Base-by-base conservation (phyloP, 805 yeast species). In the Pichia cephalocereana region DNA sequence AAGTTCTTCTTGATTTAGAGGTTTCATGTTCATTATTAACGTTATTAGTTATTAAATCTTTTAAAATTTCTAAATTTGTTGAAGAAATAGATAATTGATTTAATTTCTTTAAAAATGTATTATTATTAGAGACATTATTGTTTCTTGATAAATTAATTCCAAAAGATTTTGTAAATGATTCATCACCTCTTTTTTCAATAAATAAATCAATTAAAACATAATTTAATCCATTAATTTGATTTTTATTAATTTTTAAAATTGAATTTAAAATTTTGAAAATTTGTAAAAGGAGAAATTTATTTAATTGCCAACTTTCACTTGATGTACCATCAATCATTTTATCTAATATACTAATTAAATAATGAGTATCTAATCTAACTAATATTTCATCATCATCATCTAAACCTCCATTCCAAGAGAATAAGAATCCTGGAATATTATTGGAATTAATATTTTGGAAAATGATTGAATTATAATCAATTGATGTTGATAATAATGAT, bases 231-330 rank as follows among this genome's bases (percentile, higher is more conserved):
- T 38, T 14, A 5, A 30, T 44, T 19, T 47, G 47, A 2, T 45
- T 41, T 5, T 45, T 46, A 34, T 43, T 41, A 38, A 28, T 30
- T 43, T 59, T 60, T 26, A 62, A 34, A 11, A 60, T 46, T 34
- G 57, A 55, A 39, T 63, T 63, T 28, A 63, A 45, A 9, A 55
- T 43, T 41, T 56, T 59, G 49, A 52, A 63, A 14, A 63, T 44
- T 46, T 63, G 67, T 30, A 59, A 44, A 11, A 62, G 42, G 27
- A 57, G 45, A n/a, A 48, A 45, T 43, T 54, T 59, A 27, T 47
- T 50, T n/a, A 62, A 38, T 37, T 51, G 51, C 55, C 59, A 58
- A 43, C 54, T 50, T 27, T 56, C 60, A 26, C 41, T 48, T 6
- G 52, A 50, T 23, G 54, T 53, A 17, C 50, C 49, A 43, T 60